Percentiles rank a stretch among this genome's conserved stretches.
Conservation (phyloP, 179 eudicot species). For the Gypsophila paniculata region DNA sequence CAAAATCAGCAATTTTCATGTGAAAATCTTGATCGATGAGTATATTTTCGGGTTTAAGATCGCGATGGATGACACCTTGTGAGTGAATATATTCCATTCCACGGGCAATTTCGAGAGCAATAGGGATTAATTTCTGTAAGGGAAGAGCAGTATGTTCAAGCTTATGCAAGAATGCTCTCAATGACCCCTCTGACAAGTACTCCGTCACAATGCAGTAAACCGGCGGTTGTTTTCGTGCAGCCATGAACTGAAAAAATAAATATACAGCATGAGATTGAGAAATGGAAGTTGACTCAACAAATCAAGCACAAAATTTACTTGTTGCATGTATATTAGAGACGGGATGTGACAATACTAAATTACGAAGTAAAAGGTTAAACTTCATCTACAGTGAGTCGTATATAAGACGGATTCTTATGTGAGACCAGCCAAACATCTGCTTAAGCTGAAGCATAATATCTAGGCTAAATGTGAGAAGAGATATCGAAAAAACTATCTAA, state of each 20-base stretch:
- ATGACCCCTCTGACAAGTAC: slow-evolving; percentile 71
- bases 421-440: background rate
- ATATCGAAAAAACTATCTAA: background rate
- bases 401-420: background rate
- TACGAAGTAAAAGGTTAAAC: background rate
- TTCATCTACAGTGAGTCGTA: background rate
- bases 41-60: slow-evolving; percentile 80
- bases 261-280: slow-evolving; percentile 1
- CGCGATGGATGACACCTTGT: slow-evolving; percentile 78
- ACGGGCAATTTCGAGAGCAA: slow-evolving; percentile 69
- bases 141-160: slow-evolving; percentile 57
- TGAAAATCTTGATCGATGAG: slow-evolving; percentile 56
- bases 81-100: slow-evolving; percentile 86
- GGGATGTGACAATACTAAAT: background rate
- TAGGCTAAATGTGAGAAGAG: background rate
- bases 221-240: slow-evolving; percentile 73
- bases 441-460: background rate
- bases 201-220: slow-evolving; percentile 70
- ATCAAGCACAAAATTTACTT: background rate
- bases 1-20: slow-evolving; percentile 81
- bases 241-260: slow-evolving; percentile 54
- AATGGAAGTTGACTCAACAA: background rate
- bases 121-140: slow-evolving; percentile 40
- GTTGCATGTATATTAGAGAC: background rate
- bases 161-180: slow-evolving; percentile 82